A percentile compares a stretch with the other conserved stretches of the same genome.
phyloP scores from a whole-genome alignment of 2,329 filamentous ascomycete species.

The Neophaeococcomyces aloes region DNA sequence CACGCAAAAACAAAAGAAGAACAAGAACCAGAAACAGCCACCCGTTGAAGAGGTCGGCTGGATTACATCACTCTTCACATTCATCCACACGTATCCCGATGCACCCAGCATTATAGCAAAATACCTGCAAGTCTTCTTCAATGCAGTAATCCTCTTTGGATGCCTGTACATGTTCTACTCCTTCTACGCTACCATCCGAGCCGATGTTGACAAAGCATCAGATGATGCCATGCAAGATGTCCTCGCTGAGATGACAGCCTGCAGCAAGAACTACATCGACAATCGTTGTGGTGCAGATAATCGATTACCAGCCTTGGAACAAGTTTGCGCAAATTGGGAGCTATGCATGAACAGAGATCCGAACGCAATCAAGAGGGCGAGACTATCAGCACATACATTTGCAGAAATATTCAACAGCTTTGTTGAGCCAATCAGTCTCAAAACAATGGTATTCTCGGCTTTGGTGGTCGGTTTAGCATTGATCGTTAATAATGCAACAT shows the following conservation, averaged over 20 bases:
- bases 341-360: conserved; percentile 80
- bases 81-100: conserved; percentile 54
- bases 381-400: conserved; percentile 75
- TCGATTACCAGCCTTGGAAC: conserved; percentile 61
- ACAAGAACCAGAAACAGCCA: conserved; percentile 22
- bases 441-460: conserved; percentile 46
- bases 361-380: conserved; percentile 63
- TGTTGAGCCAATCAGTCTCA: conserved; percentile 79
- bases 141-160: conserved; percentile 38
- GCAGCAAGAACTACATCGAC: conserved; percentile 59
- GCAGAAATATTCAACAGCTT: conserved; percentile 91
- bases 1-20: conserved; percentile 11
- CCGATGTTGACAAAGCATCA: conserved; percentile 64
- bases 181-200: conserved; percentile 58
- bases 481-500: conserved; percentile 20
- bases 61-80: conserved; percentile 43
- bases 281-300: conserved; percentile 63
- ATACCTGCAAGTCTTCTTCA: conserved; percentile 52
- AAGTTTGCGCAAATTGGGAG: conserved; percentile 69
- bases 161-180: conserved; percentile 57
- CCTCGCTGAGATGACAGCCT: conserved; percentile 61
- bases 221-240: conserved; percentile 58
- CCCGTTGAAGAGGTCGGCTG: conserved; percentile 19
- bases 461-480: conserved; percentile 18
- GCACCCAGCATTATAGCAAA: conserved; percentile 56